phyloP scores from a whole-genome alignment of 2,329 filamentous ascomycete genomes.

The Pestalotiopsis sp. region DNA sequence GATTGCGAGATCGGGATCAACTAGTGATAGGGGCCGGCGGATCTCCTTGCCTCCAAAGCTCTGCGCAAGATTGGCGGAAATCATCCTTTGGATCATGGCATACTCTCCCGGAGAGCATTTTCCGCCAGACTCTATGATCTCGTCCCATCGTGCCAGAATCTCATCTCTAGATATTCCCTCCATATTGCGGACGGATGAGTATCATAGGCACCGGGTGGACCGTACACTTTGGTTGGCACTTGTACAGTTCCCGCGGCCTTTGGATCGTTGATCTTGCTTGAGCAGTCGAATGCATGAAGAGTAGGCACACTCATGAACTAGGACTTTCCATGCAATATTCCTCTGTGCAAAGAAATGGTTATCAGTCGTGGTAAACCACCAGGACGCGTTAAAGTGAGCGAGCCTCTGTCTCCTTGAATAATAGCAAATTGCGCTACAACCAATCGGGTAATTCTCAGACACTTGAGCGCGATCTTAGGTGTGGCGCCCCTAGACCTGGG shows the following conservation, averaged over 20 bases:
- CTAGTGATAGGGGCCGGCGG: constrained; percentile 48
- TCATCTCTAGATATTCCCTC: constrained; percentile 13
- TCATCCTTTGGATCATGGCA: constrained; percentile 53
- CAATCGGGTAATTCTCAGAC: not conserved
- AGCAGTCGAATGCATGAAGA: not conserved
- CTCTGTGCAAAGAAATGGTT: not conserved
- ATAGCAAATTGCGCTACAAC: not conserved
- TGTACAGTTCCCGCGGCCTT: not conserved
- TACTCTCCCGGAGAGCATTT: constrained; percentile 44
- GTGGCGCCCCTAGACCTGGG: constrained; percentile 1
- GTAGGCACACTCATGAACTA: not conserved
- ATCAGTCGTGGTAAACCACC: not conserved
- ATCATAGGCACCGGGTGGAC: not conserved
- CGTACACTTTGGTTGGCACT: not conserved
- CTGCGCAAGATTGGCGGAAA: constrained; percentile 54
- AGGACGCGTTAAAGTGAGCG: not conserved
- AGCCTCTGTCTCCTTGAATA: not conserved
- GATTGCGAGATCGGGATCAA: constrained; percentile 38
- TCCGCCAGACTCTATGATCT: not conserved
- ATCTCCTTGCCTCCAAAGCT: constrained; percentile 43
- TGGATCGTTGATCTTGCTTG: not conserved
- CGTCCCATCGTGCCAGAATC: constrained; percentile 26
- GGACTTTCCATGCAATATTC: not conserved
- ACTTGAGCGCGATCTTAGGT: not conserved
- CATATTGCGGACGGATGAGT: not conserved